A percentile compares a stretch with the other conserved stretches of the same genome.
These are phyloP conservation scores for Apiospora sp. DNA, from an alignment of 2,329 filamentous ascomycete species.

Conservation along the genomic window DNA sequence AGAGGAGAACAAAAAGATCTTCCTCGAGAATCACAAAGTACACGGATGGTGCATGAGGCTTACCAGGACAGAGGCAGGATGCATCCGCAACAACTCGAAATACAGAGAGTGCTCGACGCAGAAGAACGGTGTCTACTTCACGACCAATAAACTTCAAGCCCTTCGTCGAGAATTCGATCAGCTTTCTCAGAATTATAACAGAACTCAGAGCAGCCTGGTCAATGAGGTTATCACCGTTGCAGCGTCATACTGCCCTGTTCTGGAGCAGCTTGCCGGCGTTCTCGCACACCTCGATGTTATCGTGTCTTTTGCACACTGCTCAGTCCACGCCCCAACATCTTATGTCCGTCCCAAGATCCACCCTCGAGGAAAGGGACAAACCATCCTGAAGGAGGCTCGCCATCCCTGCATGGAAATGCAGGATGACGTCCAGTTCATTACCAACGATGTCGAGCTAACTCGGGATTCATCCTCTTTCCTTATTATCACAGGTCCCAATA, in stretches of 20 bases:
- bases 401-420: conserved; percentile 99
- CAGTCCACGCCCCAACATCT: conserved; percentile 88
- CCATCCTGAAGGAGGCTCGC: conserved; percentile 88
- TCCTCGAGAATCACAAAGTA: conserved; percentile 93
- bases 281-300: conserved; percentile 96
- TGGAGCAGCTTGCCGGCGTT: conserved; percentile 87
- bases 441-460: conserved; percentile 87
- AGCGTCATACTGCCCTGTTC: conserved; percentile 90
- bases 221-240: conserved; percentile 93
- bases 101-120: conserved; percentile 98
- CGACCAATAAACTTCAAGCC: conserved; percentile 80
- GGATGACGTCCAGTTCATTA: conserved; percentile 98
- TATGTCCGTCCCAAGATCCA: conserved; percentile 95
- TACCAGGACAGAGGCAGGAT: conserved; percentile 88
- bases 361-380: conserved; percentile 84
- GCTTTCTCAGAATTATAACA: conserved; percentile 91
- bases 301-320: conserved; percentile 90
- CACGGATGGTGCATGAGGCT: conserved; percentile 97
- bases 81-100: conserved; percentile 87
- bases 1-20: conserved; percentile 98
- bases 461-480: conserved; percentile 86
- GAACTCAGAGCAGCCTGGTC: conserved; percentile 90
- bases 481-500: conserved; percentile 97
- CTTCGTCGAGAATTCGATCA: conserved; percentile 93
- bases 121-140: conserved; percentile 99